These are phyloP conservation scores for Musa beccarii DNA, from an alignment of 176 grass and related monocot species.

Conservation along the genomic window DNA sequence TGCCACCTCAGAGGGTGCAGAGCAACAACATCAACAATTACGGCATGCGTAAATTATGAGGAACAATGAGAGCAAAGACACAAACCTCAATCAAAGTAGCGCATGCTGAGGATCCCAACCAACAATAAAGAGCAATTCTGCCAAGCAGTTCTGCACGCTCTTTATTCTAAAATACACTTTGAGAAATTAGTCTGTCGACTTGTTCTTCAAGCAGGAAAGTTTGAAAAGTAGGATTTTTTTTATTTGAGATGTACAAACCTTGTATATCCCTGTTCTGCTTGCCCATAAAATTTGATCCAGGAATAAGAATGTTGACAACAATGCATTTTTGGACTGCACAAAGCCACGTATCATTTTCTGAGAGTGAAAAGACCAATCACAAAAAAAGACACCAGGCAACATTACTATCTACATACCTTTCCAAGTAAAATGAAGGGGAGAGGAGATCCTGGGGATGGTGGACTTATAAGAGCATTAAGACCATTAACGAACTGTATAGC, in stretches of 20 bases:
- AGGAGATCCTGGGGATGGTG: constrained; percentile 54
- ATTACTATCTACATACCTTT: constrained; percentile 38
- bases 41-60: no score
- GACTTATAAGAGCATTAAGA: constrained; percentile 72
- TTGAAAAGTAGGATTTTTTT: neutral
- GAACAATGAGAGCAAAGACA: neutral
- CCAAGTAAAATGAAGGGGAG: constrained; percentile 62
- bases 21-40: neutral
- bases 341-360: neutral
- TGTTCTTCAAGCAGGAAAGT: neutral
- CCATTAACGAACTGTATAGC: constrained; percentile 71
- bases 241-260: constrained; percentile 23
- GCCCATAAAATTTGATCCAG: constrained; percentile 90
- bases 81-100: constrained; percentile 45
- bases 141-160: constrained; percentile 39
- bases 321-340: constrained; percentile 66
- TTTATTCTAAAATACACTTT: constrained; percentile 33
- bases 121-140: constrained; percentile 56
- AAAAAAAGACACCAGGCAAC: neutral
- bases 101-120: constrained; percentile 63
- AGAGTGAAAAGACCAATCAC: neutral
- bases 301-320: constrained; percentile 81
- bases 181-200: neutral
- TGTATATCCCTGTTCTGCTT: constrained; percentile 59
- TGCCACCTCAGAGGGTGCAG: neutral